Conservation (phyloP, 1,284 basidiomycete species). For the Naganishia albida region DNA sequence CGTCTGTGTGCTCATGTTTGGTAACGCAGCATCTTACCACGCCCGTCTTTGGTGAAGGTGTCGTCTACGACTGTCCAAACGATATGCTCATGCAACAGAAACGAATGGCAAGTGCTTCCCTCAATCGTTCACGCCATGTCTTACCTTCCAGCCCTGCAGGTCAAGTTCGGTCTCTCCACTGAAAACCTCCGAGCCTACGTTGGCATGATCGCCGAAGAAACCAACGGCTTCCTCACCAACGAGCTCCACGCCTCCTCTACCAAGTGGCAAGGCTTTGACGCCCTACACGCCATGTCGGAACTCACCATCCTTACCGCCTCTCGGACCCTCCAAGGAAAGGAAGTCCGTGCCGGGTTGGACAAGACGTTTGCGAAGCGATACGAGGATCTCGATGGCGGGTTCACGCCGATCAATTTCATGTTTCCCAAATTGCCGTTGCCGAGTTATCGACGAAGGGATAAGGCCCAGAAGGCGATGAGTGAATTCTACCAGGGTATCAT, state of each 20-base stretch:
- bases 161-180: constrained; percentile 87
- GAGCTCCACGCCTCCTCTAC: constrained; percentile 41
- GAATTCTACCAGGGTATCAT: constrained; percentile 92
- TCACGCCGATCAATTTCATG: constrained; percentile 89
- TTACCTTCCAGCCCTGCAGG: constrained; percentile 46
- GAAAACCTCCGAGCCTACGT: constrained; percentile 93
- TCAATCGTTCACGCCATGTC: neutral
- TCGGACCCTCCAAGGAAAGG: constrained; percentile 87
- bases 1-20: neutral
- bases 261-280: constrained; percentile 61
- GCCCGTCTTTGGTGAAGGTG: constrained; percentile 93
- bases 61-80: constrained; percentile 97
- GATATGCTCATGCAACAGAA: constrained; percentile 99
- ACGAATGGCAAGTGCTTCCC: constrained; percentile 65
- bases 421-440: constrained; percentile 92
- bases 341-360: constrained; percentile 77
- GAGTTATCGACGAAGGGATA: constrained; percentile 82
- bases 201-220: constrained; percentile 84
- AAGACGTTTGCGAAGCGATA: constrained; percentile 84
- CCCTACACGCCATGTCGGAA: constrained; percentile 77
- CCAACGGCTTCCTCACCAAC: constrained; percentile 67
- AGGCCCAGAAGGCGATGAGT: constrained; percentile 89
- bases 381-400: constrained; percentile 88
- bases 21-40: constrained; percentile 73
- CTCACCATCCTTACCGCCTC: constrained; percentile 94